Percentiles rank a stretch among this genome's conserved stretches.
Conservation (phyloP, 306 rosid species). For the Citrullus mucosospermus region DNA sequence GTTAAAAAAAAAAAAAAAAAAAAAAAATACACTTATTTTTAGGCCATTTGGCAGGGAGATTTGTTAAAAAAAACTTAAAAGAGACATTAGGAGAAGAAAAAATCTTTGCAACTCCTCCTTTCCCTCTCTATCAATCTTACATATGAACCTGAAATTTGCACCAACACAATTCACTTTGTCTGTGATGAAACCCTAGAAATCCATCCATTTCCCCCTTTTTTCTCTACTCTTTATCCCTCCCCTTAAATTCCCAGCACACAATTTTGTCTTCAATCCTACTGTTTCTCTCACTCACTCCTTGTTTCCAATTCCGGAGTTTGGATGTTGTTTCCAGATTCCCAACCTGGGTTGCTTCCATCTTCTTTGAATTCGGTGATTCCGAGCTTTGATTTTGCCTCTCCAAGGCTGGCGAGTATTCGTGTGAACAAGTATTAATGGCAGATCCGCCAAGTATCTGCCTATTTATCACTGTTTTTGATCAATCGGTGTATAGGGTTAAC, state of each 20-base stretch:
- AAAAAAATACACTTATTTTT: too few species aligned
- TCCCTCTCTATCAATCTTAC: background rate
- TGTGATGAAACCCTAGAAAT: constrained; percentile 63
- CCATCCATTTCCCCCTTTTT: constrained; percentile 14
- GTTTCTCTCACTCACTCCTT: background rate
- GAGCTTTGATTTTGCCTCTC: constrained; percentile 23
- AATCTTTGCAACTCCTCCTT: background rate
- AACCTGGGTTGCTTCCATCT: background rate
- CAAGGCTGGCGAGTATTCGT: constrained; percentile 66
- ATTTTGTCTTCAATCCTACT: background rate
- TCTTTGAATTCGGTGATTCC: background rate
- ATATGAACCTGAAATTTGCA: background rate
- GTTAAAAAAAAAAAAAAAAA: too few species aligned
- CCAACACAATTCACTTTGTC: constrained; percentile 11
- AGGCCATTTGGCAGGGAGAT: too few species aligned
- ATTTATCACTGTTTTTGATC: constrained; percentile 8
- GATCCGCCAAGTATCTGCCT: constrained; percentile 76
- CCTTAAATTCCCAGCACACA: background rate
- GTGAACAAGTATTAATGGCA: constrained; percentile 53
- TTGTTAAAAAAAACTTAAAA: too few species aligned
- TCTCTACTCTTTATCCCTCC: constrained; percentile 2
- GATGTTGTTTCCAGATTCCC: background rate
- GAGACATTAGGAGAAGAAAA: too few species aligned
- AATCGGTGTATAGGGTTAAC: constrained; percentile 27
- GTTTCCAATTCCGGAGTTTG: background rate